Evolutionary conservation across 2,329 filamentous ascomycete genomes (phyloP), one percentile per base, ranked within the genome.

Genomic region (Metarhizium robertsii): DNA sequence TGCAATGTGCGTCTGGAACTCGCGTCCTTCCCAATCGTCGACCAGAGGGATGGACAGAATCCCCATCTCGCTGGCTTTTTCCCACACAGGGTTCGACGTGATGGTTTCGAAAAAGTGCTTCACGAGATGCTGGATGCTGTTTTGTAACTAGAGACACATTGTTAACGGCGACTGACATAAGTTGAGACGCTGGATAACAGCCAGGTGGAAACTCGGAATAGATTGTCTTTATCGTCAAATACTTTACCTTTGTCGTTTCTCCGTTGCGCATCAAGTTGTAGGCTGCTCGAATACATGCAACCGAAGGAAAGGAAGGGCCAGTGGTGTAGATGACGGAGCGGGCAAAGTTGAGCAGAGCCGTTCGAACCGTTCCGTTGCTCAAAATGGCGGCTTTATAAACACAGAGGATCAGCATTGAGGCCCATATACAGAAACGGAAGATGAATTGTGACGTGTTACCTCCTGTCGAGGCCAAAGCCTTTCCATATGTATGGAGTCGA

Each of bases 401-500:
- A 36, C 2, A 1, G 2, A 8, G 13, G 2, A 36, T 36, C 34
- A 36, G 7, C 34, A 36, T 36, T 13, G 1, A 13, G 2, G 7
- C 34, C 34, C 34, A 13, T 2, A 8, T 8, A 36, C 7, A 13
- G 7, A 36, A 13, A 10, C 8, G 6, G 10, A 30, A 53, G 38
- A 43, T 25, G 40, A n/a, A 32, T 1, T 8, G 13, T 10, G 10
- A 51, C 59, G 8, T 14, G 13, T 57, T 50, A 63, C 62, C 62
- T 54, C 73, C 73, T 46, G 62, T 66, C 16, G 65, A 64, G 0
- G 69, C 78, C 30, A 83, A 58, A 0, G 77, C 77, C 62, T 84
- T 83, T 13, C 77, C 74, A 65, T 74, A 81, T 0, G 76, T 79
- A 60, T 82, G 78, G 6, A 80, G 63, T 4, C 71, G 64, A 36